phyloP scores from a whole-genome alignment of 2,329 filamentous ascomycete genomes.

The Myriangium duriaei region DNA sequence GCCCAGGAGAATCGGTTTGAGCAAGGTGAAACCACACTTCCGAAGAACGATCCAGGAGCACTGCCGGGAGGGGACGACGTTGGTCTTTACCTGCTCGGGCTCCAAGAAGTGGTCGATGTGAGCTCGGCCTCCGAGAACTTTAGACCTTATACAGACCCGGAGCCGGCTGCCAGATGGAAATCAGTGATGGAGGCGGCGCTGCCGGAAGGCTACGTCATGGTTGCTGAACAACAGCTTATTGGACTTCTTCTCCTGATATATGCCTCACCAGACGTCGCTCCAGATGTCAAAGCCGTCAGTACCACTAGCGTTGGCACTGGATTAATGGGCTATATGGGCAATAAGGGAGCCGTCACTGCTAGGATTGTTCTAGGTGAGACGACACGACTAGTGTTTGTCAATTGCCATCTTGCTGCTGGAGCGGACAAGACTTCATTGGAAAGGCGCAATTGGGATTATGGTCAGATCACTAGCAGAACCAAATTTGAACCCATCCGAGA shows the following conservation, averaged over 20 bases:
- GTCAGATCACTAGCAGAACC: conserved; percentile 62
- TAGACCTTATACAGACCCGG: conserved; percentile 60
- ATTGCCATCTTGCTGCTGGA: conserved; percentile 83
- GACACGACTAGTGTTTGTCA: conserved; percentile 78
- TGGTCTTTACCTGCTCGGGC: conserved; percentile 75
- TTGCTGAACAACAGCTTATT: conserved; percentile 74
- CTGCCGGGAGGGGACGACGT: conserved; percentile 55
- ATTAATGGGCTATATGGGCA: conserved; percentile 83
- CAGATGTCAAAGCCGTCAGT: conserved; percentile 68
- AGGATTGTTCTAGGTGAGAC: conserved; percentile 80
- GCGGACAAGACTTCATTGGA: conserved; percentile 66
- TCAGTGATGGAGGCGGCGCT: conserved; percentile 59
- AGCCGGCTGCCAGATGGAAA: conserved; percentile 67
- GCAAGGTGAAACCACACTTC: conserved; percentile 32
- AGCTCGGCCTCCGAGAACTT: conserved; percentile 68
- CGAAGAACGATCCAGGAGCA: conserved; percentile 31
- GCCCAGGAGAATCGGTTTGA: conserved; percentile 33
- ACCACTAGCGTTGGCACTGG: conserved; percentile 78
- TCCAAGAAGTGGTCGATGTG: conserved; percentile 88
- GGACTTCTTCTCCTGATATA: conserved; percentile 78
- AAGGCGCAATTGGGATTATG: conserved; percentile 77
- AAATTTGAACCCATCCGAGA: conserved; percentile 64
- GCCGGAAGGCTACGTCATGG: conserved; percentile 61
- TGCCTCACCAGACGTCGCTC: conserved; percentile 62
- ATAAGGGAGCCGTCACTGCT: conserved; percentile 80